These are phyloP conservation scores for Pseudovirgaria hyperparasitica DNA, from an alignment of 2,329 filamentous ascomycete genomes.

Conservation along the genomic window DNA sequence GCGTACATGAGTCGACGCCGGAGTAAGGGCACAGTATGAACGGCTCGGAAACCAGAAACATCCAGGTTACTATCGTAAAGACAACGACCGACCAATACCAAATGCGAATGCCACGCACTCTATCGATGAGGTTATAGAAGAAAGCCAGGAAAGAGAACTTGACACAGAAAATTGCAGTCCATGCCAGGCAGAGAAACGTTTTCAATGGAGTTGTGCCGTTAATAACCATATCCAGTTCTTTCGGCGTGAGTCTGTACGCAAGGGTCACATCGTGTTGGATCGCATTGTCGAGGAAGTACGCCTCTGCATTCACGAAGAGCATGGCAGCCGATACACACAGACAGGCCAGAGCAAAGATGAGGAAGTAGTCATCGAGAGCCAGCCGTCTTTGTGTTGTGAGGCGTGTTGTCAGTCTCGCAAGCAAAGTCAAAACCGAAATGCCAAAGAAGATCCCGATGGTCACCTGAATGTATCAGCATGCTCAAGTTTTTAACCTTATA, in stretches of 20 bases:
- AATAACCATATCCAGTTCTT: too few relatives aligned
- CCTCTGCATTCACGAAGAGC: slow-evolving; percentile 1
- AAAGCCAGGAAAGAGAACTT: too few relatives aligned
- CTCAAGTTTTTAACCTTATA: too few relatives aligned
- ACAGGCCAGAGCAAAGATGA: slow-evolving; percentile 3
- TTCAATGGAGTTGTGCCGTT: too few relatives aligned
- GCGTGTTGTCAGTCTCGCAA: slow-evolving; percentile 3
- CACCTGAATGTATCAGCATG: too few relatives aligned
- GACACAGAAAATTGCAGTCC: too few relatives aligned
- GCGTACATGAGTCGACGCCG: not conserved
- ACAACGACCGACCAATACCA: slow-evolving; percentile 6
- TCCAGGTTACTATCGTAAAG: slow-evolving; percentile 1
- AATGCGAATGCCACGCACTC: slow-evolving; percentile 3
- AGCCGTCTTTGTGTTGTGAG: slow-evolving; percentile 2
- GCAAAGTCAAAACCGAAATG: slow-evolving; percentile 1
- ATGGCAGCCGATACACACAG: slow-evolving; percentile 3
- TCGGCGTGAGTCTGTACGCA: too few relatives aligned
- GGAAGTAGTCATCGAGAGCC: slow-evolving; percentile 4
- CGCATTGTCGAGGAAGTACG: slow-evolving; percentile 3
- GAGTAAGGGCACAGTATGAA: not conserved
- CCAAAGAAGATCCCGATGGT: slow-evolving; percentile 2
- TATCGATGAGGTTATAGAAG: slow-evolving; percentile 5
- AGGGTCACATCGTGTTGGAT: not conserved
- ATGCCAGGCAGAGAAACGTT: slow-evolving; percentile 1
- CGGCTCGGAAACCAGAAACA: not conserved